Evolutionary conservation across 2,329 filamentous ascomycete species (phyloP), one percentile per base, ranked within the genome.

Genomic region (Botryosphaeria agaves): DNA sequence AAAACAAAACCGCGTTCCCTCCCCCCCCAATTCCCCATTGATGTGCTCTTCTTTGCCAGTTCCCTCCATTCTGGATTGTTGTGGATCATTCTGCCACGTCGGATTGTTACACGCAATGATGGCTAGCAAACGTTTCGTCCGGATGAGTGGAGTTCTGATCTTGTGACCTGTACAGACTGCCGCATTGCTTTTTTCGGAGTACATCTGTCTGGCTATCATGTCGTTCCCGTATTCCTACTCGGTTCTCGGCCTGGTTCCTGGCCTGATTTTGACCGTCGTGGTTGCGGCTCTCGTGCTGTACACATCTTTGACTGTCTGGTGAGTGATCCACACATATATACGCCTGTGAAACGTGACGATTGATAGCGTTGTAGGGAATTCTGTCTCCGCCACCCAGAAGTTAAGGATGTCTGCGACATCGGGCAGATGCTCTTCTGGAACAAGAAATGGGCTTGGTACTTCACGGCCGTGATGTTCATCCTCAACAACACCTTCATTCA

Each of bases 391-490:
- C 83, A 94, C 47, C 85, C 85, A 1, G 82, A 94, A 51, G 75
- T 92, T 35, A 75, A 83, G 42, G 85, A 94, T 57, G 81, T 93
- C 9, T 93, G 84, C 49, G 85, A 94, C 49, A 80, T 94, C 47
- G 85, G 84, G n/a, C 82, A 93, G 53, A 85, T 85, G 67, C 69
- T 94, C 14, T 93, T 92, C 56, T 91, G 78, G 75, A 76, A 77
- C 39, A 74, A 81, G 51, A 72, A 68, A 35, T 81, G 76, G 69
- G 72, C 65, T 2, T 76, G 71, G 60, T 73, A 62, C 43, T 56
- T 64, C 32, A 76, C 72, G 1, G 84, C 82, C 1, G 57, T 82
- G 49, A 92, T 92, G 79, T 94, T 94, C 53, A 58, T 93, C 27
- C 54, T 93, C 38, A 94, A 94, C 66, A 94, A 93, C 51, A 92